Percentiles rank a stretch among this genome's conserved stretches.
phyloP scores from a whole-genome alignment of 2,329 filamentous ascomycete genomes.

The Cercospora nicotianae region DNA sequence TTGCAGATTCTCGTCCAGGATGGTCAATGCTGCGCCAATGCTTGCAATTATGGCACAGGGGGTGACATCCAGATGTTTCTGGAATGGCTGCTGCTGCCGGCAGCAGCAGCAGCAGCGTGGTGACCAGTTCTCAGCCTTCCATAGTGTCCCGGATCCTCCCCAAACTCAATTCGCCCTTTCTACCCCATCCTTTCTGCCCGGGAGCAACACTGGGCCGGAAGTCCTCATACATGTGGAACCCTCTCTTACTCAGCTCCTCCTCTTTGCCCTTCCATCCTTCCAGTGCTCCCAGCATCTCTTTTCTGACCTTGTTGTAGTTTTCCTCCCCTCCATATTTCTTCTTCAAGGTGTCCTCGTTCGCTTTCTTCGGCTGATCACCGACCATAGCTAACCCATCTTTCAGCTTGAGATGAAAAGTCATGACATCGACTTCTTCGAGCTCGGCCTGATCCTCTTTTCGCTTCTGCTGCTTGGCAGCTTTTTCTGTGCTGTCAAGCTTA shows the following conservation, averaged over 20 bases:
- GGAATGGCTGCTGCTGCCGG: neutral
- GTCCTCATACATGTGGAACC: conserved; percentile 37
- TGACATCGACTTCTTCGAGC: conserved; percentile 34
- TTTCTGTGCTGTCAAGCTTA: conserved; percentile 25
- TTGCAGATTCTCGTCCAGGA: neutral
- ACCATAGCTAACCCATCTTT: conserved; percentile 32
- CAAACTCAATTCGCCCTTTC: conserved; percentile 33
- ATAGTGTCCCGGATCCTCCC: conserved; percentile 21
- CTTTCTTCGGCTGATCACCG: conserved; percentile 27
- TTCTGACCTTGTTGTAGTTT: conserved; percentile 28
- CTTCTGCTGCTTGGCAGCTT: conserved; percentile 26
- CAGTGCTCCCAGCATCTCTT: conserved; percentile 26
- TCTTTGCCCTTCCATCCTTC: conserved; percentile 31
- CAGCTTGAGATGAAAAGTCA: conserved; percentile 38
- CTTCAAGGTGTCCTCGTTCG: conserved; percentile 29
- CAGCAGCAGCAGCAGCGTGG: neutral
- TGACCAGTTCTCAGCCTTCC: neutral
- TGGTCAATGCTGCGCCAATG: neutral
- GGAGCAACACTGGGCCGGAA: conserved; percentile 33
- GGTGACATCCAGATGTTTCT: neutral
- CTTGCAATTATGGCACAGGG: neutral
- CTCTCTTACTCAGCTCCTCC: conserved; percentile 32
- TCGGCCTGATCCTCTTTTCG: conserved; percentile 26
- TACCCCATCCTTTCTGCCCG: conserved; percentile 38
- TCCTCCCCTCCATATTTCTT: conserved; percentile 32